A percentile compares a stretch with the other conserved stretches of the same genome.
These are phyloP conservation scores for Arachis monticola DNA, from an alignment of 331 rosid genomes.

Conservation along the genomic window DNA sequence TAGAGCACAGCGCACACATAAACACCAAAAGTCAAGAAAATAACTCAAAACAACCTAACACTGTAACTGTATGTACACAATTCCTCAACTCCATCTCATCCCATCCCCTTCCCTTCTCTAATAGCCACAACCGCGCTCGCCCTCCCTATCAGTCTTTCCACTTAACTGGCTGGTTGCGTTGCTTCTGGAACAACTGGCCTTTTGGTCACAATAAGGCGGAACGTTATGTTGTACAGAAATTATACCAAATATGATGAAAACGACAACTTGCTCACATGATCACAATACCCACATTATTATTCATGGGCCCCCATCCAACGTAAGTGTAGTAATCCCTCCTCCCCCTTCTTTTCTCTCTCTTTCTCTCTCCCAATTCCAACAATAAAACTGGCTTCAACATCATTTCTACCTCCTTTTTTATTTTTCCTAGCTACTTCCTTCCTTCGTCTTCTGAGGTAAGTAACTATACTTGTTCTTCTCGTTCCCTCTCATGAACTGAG, in stretches of 20 bases:
- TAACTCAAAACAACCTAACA: slow-evolving; percentile 60
- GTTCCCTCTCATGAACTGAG: neutral
- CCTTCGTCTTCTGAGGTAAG: slow-evolving; percentile 2
- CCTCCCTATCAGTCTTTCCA: neutral
- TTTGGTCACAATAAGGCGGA: slow-evolving; percentile 43
- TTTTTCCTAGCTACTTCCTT: slow-evolving; percentile 30
- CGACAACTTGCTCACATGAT: slow-evolving; percentile 85
- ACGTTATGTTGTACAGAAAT: slow-evolving; percentile 43
- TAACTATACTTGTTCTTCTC: neutral
- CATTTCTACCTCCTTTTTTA: too few species aligned
- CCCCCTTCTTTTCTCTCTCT: slow-evolving; percentile 11
- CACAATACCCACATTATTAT: slow-evolving; percentile 50
- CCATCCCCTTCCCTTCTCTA: neutral
- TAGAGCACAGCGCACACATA: slow-evolving; percentile 30
- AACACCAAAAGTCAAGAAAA: slow-evolving; percentile 69
- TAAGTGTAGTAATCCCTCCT: slow-evolving; percentile 48
- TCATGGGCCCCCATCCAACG: slow-evolving; percentile 76
- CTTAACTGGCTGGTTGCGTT: slow-evolving; percentile 20
- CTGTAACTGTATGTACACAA: slow-evolving; percentile 23
- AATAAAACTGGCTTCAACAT: slow-evolving; percentile 33
- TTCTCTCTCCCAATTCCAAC: slow-evolving; percentile 15
- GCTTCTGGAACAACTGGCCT: slow-evolving; percentile 40
- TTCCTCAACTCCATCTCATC: neutral
- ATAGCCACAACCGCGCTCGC: neutral
- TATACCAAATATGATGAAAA: slow-evolving; percentile 60